Evolutionary conservation across 140 eudicot species (phyloP).

Genomic region (Anethum foeniculum): DNA sequence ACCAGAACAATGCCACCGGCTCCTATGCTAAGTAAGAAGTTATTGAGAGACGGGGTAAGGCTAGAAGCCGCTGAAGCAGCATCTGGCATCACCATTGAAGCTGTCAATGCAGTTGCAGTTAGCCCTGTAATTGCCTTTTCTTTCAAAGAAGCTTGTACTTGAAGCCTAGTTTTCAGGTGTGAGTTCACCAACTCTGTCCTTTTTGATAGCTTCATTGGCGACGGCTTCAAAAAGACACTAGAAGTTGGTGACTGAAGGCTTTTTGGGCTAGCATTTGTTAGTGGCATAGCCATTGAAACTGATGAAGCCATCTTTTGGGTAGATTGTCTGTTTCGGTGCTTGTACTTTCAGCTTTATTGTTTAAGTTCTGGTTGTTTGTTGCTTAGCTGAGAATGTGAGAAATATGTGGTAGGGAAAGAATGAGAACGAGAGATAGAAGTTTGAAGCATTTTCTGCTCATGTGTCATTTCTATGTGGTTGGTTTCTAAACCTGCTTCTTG

Average conservation of each 20-base stretch:
- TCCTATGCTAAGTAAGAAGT: conserved; percentile 53
- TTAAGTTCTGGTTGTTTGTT: neutral
- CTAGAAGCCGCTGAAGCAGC: conserved; percentile 39
- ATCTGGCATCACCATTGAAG: conserved; percentile 46
- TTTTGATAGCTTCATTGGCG: conserved; percentile 20
- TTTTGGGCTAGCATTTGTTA: conserved; percentile 16
- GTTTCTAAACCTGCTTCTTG: neutral
- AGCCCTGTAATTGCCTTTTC: conserved; percentile 38
- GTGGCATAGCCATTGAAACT: conserved; percentile 32
- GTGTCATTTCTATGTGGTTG: conserved; percentile 3
- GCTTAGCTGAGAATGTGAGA: neutral
- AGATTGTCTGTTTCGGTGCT: neutral
- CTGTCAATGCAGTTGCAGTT: conserved; percentile 43
- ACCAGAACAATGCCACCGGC: conserved; percentile 44
- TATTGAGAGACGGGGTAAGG: conserved; percentile 48
- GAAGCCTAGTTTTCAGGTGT: conserved; percentile 1
- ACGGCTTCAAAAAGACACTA: conserved; percentile 28
- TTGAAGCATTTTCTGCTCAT: conserved; percentile 2
- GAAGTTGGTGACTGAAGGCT: conserved; percentile 12
- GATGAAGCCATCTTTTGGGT: conserved; percentile 25
- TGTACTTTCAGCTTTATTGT: neutral
- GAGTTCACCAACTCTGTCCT: neutral
- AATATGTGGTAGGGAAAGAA: neutral
- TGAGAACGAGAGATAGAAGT: conserved; percentile 10
- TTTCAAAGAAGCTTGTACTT: conserved; percentile 35